Evolutionary conservation across 345 rosid species (phyloP).

Genomic region (Citrus hindsii): DNA sequence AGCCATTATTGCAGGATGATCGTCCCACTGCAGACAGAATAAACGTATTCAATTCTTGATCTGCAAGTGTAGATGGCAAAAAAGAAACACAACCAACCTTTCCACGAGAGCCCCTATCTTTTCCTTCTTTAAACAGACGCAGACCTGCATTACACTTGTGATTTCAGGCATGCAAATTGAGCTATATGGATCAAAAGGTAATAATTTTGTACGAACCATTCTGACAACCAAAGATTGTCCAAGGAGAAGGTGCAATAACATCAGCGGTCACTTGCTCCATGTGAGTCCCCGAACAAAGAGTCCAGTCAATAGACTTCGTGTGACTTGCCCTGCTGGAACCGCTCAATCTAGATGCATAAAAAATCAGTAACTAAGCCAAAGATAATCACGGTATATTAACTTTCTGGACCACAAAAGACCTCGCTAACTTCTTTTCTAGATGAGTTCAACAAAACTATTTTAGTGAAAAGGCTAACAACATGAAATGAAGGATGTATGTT

Average conservation of each 20-base stretch:
- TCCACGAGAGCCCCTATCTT: constrained; percentile 67
- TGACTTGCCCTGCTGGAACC: constrained; percentile 51
- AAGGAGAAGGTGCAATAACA: constrained; percentile 90
- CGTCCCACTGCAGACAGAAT: constrained; percentile 68
- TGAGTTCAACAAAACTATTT: background rate
- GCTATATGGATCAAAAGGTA: background rate
- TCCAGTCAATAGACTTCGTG: constrained; percentile 69
- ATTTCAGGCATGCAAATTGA: constrained; percentile 16
- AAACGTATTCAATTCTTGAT: constrained; percentile 1
- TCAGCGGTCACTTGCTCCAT: constrained; percentile 65
- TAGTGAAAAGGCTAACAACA: background rate
- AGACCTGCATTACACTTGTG: constrained; percentile 52
- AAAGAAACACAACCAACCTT: constrained; percentile 45
- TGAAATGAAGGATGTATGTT: background rate
- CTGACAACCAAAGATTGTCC: constrained; percentile 96
- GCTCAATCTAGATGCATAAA: constrained; percentile 45
- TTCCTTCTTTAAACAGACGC: constrained; percentile 88
- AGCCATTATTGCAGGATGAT: constrained; percentile 98
- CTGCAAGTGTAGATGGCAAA: constrained; percentile 1
- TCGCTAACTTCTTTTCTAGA: background rate
- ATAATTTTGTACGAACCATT: constrained; percentile 48
- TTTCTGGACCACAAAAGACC: background rate
- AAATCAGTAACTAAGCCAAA: constrained; percentile 10
- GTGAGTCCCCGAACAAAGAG: constrained; percentile 45
- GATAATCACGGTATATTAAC: background rate